Conservation (phyloP, 306 rosid species). For the Vicia faba region DNA sequence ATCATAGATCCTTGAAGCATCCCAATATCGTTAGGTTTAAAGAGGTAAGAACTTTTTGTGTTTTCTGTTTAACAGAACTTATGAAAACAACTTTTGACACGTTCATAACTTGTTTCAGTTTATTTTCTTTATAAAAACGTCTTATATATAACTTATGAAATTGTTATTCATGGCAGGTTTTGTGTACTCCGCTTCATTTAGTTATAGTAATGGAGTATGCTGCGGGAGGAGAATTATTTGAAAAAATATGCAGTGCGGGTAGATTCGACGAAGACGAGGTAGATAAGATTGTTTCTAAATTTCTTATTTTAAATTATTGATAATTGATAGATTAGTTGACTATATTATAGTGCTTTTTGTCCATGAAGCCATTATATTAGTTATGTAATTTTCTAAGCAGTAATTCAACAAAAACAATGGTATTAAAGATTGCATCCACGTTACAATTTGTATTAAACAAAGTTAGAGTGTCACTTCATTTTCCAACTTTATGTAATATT, state of each 20-base stretch:
- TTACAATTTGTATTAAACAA: conserved; percentile 33
- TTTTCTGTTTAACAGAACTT: neutral
- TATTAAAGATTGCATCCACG: conserved; percentile 17
- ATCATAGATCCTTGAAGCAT: conserved; percentile 92
- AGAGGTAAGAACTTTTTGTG: conserved; percentile 58
- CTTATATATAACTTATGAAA: too few relatives aligned
- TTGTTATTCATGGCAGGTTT: conserved; percentile 48
- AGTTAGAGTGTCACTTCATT: conserved; percentile 10
- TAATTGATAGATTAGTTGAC: conserved; percentile 23
- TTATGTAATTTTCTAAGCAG: conserved; percentile 19
- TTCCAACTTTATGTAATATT: conserved; percentile 17
- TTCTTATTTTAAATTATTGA: neutral
- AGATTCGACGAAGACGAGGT: conserved; percentile 99
- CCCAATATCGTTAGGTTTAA: conserved; percentile 92
- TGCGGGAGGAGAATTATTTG: conserved; percentile 92
- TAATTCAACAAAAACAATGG: conserved; percentile 27
- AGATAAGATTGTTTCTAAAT: conserved; percentile 11
- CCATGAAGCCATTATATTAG: conserved; percentile 39
- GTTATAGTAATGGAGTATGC: conserved; percentile 99
- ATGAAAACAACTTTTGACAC: neutral
- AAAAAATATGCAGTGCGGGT: conserved; percentile 91
- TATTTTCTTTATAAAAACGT: too few relatives aligned
- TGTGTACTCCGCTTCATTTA: conserved; percentile 81
- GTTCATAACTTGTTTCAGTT: too few relatives aligned
- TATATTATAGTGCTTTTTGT: conserved; percentile 45